Base-by-base conservation (phyloP, 768 basidiomycete genomes). In the Paxillus ammoniavirescens region DNA sequence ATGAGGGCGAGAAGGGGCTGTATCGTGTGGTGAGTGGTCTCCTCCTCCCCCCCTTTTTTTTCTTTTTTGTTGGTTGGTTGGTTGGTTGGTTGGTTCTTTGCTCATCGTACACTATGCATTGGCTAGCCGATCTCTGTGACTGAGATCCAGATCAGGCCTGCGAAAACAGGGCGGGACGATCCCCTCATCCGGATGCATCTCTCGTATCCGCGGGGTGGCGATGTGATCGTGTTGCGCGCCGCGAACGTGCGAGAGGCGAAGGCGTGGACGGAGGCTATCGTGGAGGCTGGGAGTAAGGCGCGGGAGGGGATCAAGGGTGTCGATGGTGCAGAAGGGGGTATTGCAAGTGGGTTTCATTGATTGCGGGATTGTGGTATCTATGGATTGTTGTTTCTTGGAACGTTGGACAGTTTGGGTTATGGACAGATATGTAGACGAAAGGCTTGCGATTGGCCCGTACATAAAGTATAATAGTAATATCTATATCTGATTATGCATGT, bases 161-260 rank as follows among this genome's bases (percentile, higher is more conserved):
- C 76, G 17, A 73, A 77, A 18, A 61, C 10, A 1, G 75, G 75
- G n/a, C 70, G 76, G 76, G 91, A 92, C 59, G 84, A 90, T 64
- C 61, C 76, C n/a, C 66, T 78, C 4, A 86, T 95, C 74, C 79
- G 83, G 51, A 68, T 94, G 9, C 74, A 77, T 13, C 71, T 89
- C 50, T 77, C 83, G 2, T 89, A 87, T 66, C 83, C 84, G 36
- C 79, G 88, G 44, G 89, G 89, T 33, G 90, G 89, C 1, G 87
- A 92, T 53, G 77, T 77, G 6, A 79, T 93, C 42, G 70, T 72
- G n/a, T 69, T 92, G 50, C 79, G 81, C 40, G 84, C 87, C 0
- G 63, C 72, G 4, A 85, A 79, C 18, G 70, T 76, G 0, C 75
- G 84, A 6, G 86, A 90, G 37, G 83, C 85, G 52, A 78, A 82